Conservation (phyloP, 1,139 yeast genomes). For the Yamadazyma membranifaciens region DNA sequence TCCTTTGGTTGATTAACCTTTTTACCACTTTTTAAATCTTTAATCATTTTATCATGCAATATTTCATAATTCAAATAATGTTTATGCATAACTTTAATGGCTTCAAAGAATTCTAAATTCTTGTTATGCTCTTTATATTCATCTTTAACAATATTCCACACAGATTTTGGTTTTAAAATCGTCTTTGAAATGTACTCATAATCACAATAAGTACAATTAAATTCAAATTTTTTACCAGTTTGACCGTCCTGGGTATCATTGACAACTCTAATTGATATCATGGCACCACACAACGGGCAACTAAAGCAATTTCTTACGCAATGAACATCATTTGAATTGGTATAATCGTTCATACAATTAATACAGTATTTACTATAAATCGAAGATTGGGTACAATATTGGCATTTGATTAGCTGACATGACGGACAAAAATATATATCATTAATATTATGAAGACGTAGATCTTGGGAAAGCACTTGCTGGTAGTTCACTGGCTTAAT, state of each 20-base stretch:
- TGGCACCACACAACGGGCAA: conserved; percentile 36
- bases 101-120: conserved; percentile 2
- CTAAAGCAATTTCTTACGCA: conserved; percentile 41
- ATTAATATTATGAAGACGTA: conserved; percentile 10
- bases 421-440: conserved; percentile 38
- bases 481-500: background rate
- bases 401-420: conserved; percentile 33
- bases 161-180: conserved; percentile 35
- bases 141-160: conserved; percentile 27
- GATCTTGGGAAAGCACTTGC: conserved; percentile 1
- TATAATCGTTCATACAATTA: conserved; percentile 36
- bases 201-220: conserved; percentile 32
- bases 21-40: conserved; percentile 12
- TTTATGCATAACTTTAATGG: conserved; percentile 2
- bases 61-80: conserved; percentile 10
- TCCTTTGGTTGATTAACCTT: conserved; percentile 13
- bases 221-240: conserved; percentile 34
- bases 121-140: conserved; percentile 8
- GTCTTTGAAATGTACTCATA: conserved; percentile 27
- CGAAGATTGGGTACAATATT: conserved; percentile 23
- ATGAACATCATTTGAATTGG: conserved; percentile 21
- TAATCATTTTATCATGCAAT: conserved; percentile 10
- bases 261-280: conserved; percentile 24
- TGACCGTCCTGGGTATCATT: conserved; percentile 18
- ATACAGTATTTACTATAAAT: conserved; percentile 34